Evolutionary conservation across 805 yeast genomes (phyloP).

Genomic region (Ogataea ramenticola): DNA sequence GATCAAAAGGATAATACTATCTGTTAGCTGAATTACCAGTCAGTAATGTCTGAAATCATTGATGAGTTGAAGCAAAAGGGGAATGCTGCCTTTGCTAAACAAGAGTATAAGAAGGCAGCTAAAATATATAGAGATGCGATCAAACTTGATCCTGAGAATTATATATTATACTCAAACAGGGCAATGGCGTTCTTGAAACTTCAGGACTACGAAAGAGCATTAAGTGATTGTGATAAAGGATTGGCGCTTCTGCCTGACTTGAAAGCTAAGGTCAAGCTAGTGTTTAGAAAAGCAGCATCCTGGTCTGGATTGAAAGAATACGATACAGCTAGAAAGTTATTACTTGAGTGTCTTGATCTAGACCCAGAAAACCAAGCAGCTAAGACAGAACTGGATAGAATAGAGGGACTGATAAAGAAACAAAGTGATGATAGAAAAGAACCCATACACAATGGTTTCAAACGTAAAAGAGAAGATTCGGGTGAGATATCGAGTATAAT

Average conservation of each 20-base stretch:
- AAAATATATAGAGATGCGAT: constrained; percentile 51
- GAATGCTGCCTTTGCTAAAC: constrained; percentile 40
- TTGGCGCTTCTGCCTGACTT: constrained; percentile 21
- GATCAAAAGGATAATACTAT: no score
- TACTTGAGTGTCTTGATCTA: constrained; percentile 29
- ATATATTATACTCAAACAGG: constrained; percentile 58
- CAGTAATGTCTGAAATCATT: not conserved
- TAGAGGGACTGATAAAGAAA: constrained; percentile 3
- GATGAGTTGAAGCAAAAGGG: constrained; percentile 38
- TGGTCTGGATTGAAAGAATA: constrained; percentile 26
- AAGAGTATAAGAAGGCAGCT: constrained; percentile 44
- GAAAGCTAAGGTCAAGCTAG: constrained; percentile 37
- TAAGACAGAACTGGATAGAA: constrained; percentile 24
- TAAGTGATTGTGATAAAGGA: constrained; percentile 44
- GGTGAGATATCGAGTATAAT: not conserved
- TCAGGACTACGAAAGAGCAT: constrained; percentile 40
- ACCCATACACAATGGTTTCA: not conserved
- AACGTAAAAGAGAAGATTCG: constrained; percentile 2
- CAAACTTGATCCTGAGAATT: constrained; percentile 36
- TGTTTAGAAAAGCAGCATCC: constrained; percentile 44
- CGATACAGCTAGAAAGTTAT: constrained; percentile 17
- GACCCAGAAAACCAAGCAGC: constrained; percentile 37
- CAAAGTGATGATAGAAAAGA: no score
- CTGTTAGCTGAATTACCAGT: not conserved
- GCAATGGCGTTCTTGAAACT: constrained; percentile 59